Evolutionary conservation across 169 alveolate genomes (phyloP), one percentile per base, ranked within the genome.

Genomic region (Amoebophrya sp.): DNA sequence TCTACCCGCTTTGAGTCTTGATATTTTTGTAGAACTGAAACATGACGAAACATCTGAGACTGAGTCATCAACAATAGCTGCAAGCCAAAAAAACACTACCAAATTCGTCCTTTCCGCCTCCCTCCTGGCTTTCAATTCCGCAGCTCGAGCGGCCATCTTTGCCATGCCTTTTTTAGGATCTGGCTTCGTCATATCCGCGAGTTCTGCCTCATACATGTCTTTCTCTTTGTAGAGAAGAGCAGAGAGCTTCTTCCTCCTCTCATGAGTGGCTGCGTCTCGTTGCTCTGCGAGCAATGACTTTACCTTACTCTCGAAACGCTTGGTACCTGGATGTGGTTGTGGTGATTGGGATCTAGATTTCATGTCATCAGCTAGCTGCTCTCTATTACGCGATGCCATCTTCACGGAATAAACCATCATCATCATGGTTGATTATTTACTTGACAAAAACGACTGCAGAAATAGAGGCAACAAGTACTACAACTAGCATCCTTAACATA

Each of bases 201-300:
- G 83, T 65, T 65, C 83, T 6, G 83, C 83, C 33, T 65, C 83
- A 65, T 65, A 65, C 83, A 26, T 29, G 12, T 6, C 83, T 65
- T 65, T 65, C 26, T 65, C 83, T 10, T 6, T 26, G 83, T 65
- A 65, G 83, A 12, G n/a, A 29, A 65, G 26, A 65, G 83, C 83
- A 36, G 83, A 65, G 33, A 65, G 83, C 83, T 65, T 65, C 26
- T 65, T 65, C 26, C 83, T 6, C 33, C 83, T 65, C 26, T 65
- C 83, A 36, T 65, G 83, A 18, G n/a, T 65, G n/a, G 83, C 83
- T 29, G 83, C 83, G 83, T 65, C 83, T 29, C 83, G 83, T 36
- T 65, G 83, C 39, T 29, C n/a, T 6, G 83, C 83, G 26, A 65
- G 83, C 36, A 65, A 26, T 36, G 18, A 29, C 83, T 65, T 65